Evolutionary conservation across 345 rosid species (phyloP).

Genomic region (Syzygium oleosum): DNA sequence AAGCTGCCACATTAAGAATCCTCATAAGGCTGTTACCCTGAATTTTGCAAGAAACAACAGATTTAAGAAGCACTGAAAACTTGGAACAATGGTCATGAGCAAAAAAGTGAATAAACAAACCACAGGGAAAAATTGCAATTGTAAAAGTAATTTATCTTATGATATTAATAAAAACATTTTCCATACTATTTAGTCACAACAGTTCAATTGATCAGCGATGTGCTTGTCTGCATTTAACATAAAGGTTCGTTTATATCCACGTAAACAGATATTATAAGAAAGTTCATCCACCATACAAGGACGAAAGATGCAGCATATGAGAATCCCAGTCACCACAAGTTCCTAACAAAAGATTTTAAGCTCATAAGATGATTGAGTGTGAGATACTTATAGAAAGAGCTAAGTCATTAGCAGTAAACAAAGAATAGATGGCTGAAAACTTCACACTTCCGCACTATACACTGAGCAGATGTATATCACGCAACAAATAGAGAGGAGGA

Average conservation of each 20-base stretch:
- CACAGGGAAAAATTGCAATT: not conserved
- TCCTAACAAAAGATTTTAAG: not conserved
- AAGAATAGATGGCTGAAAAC: not conserved
- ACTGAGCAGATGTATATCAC: not conserved
- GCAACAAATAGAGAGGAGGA: not conserved
- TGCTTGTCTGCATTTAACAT: not conserved
- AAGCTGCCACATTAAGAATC: constrained; percentile 95
- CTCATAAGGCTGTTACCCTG: constrained; percentile 95
- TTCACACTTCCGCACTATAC: not conserved
- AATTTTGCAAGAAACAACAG: not conserved
- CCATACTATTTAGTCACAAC: not conserved
- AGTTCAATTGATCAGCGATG: not conserved
- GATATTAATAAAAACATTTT: not conserved
- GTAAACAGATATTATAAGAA: not conserved
- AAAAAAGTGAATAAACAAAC: not conserved
- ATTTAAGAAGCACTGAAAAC: not conserved
- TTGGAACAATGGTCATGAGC: not conserved
- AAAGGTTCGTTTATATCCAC: not conserved
- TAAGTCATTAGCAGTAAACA: not conserved
- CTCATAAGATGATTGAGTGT: not conserved
- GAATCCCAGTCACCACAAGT: not conserved
- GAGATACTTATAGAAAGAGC: not conserved
- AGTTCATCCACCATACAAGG: not conserved
- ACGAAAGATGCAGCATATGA: not conserved
- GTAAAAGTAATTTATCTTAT: not conserved